Conservation (phyloP, 2,329 filamentous ascomycete genomes). For the Colletotrichum liaoningense region DNA sequence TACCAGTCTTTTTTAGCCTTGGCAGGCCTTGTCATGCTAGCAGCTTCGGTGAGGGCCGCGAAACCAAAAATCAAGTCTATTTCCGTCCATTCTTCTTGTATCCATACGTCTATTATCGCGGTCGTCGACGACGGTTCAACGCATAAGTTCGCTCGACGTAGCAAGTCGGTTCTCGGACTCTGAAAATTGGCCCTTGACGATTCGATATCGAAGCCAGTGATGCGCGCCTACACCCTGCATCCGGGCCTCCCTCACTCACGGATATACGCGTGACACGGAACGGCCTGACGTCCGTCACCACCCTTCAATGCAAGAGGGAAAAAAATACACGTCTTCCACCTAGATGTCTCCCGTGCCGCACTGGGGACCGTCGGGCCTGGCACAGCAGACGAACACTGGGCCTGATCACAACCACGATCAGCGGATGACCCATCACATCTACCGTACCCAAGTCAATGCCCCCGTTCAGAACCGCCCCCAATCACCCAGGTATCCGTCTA, state of each 20-base stretch:
- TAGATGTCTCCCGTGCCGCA: neutral
- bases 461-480: neutral
- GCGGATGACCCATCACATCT: neutral
- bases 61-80: slow-evolving; percentile 19
- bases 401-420: slow-evolving; percentile 25
- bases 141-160: neutral
- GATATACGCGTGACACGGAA: neutral
- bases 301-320: slow-evolving; percentile 1
- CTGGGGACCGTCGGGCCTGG: neutral
- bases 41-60: slow-evolving; percentile 22
- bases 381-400: slow-evolving; percentile 29
- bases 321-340: neutral
- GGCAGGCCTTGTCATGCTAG: neutral
- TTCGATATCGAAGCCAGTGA: neutral
- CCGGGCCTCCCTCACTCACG: neutral
- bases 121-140: neutral
- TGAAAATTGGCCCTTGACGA: neutral
- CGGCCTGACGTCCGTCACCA: slow-evolving; percentile 7
- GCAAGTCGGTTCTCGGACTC: neutral
- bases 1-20: neutral
- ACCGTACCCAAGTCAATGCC: neutral
- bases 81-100: slow-evolving; percentile 6
- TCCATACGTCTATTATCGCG: neutral
- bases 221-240: neutral
- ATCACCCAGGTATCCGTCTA: neutral